Conservation (phyloP, 768 basidiomycete genomes). For the Suillus hirtellus region DNA sequence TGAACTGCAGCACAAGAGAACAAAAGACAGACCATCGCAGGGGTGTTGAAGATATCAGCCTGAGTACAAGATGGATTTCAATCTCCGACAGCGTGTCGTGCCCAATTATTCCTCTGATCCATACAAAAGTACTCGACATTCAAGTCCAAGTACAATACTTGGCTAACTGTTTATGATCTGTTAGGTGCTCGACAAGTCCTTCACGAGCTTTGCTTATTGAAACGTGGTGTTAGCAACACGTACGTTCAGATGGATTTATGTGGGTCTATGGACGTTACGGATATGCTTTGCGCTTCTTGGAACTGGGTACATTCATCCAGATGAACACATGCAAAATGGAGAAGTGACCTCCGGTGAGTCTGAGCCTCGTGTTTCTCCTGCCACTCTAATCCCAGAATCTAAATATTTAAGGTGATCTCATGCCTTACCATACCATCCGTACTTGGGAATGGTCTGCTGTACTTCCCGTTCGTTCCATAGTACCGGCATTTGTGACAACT, state of each 20-base stretch:
- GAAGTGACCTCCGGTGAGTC: slow-evolving; percentile 38
- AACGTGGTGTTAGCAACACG: slow-evolving; percentile 16
- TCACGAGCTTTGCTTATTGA: background rate
- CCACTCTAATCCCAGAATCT: slow-evolving; percentile 12
- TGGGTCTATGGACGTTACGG: slow-evolving; percentile 29
- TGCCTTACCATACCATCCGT: slow-evolving; percentile 27
- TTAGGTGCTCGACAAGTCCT: background rate
- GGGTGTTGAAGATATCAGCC: background rate
- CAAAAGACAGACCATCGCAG: slow-evolving; percentile 27
- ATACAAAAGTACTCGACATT: background rate
- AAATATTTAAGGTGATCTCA: slow-evolving; percentile 24
- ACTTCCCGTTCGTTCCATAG: slow-evolving; percentile 38
- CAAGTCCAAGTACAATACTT: background rate
- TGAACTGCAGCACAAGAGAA: slow-evolving; percentile 10
- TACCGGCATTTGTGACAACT: slow-evolving; percentile 34
- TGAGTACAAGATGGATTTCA: slow-evolving; percentile 23
- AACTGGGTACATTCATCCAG: slow-evolving; percentile 42
- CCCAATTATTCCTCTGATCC: background rate
- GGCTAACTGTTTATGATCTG: background rate
- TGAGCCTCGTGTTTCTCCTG: slow-evolving; percentile 2
- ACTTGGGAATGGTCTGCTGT: slow-evolving; percentile 41
- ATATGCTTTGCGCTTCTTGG: slow-evolving; percentile 34
- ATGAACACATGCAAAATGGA: slow-evolving; percentile 44
- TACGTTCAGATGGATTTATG: slow-evolving; percentile 23
- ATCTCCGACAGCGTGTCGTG: slow-evolving; percentile 25